Evolutionary conservation across 331 rosid genomes (phyloP), one percentile per base, ranked within the genome.

Genomic region (Acacia concinna): DNA sequence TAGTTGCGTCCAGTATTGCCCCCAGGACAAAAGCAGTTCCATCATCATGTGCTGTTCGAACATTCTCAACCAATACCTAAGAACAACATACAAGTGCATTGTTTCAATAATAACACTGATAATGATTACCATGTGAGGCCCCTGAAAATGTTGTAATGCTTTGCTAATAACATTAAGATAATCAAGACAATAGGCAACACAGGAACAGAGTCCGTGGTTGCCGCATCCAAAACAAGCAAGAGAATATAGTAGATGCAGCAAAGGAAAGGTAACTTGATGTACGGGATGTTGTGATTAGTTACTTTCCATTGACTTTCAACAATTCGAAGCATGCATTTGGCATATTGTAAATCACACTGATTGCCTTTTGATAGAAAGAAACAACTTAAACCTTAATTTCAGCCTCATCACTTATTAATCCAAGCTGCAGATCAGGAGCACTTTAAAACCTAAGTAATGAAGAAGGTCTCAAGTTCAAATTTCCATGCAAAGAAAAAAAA

Each of bases 61-160:
- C 96, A 82, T 82, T 89, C 83, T 90, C 99, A 65, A 85, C n/a
- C 88, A 94, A 88, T 75, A 79, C 92, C 99, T 95, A 84, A 49
- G 79, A 76, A 62, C 79, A 51, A 52, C 76, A 73, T 49, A 81
- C 20, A 73, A 75, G 27, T 62, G 78, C 46, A 73, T 54, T 68
- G 68, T 68, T 68, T 59, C 37, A 74, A 66, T 41, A 71, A 23
- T 6, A 44, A 28, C 11, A 79, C 71, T 69, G 47, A 82, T 78
- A 66, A 83, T 49, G 76, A 80, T 32, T 62, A 52, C 20, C 43
- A 21, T 15, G 30, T 35, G 47, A 64, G 52, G 77, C 78, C 76
- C 74, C 75, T 38, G n/a, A 86, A 78, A 66, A 70, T 35, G 44
- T 74, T 43, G 64, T 32, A 25, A 59, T 63, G 44, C 5, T 78